Conservation (phyloP, 2,329 filamentous ascomycete species). For the Venturiaceae sp. region DNA sequence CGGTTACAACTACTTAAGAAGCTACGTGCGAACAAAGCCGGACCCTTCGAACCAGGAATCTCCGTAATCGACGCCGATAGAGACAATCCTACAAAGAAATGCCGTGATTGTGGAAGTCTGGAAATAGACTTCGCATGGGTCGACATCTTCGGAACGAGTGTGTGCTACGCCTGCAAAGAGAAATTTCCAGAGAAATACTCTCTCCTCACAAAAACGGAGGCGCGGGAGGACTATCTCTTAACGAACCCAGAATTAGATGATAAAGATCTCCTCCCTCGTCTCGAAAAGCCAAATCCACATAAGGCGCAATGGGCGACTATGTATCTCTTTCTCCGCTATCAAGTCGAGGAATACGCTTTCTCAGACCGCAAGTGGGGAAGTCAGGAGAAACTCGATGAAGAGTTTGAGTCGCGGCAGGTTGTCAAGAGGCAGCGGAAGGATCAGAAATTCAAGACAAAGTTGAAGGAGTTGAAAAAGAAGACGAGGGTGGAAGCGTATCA, state of each 20-base stretch:
- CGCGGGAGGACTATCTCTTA: conserved; percentile 85
- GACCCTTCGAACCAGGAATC: conserved; percentile 83
- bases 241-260: conserved; percentile 94
- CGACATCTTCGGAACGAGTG: conserved; percentile 63
- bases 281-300: conserved; percentile 87
- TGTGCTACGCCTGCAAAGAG: conserved; percentile 84
- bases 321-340: conserved; percentile 91
- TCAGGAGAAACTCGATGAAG: conserved; percentile 71
- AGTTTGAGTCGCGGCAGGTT: conserved; percentile 69
- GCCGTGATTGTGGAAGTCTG: conserved; percentile 68
- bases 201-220: conserved; percentile 92
- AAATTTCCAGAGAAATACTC: conserved; percentile 87
- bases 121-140: conserved; percentile 97
- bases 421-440: conserved; percentile 83
- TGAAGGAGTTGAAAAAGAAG: conserved; percentile 84
- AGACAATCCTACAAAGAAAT: conserved; percentile 57
- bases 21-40: conserved; percentile 62
- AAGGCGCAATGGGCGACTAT: conserved; percentile 97
- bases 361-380: conserved; percentile 79
- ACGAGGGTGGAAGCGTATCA: conserved; percentile 87
- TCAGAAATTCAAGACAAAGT: conserved; percentile 80
- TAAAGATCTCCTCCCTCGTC: conserved; percentile 72
- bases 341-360: conserved; percentile 91
- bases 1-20: conserved; percentile 64
- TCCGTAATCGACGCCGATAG: conserved; percentile 55